Evolutionary conservation across 257 asterid species (phyloP), one percentile per base, ranked within the genome.

Genomic region (Primulina tabacum): DNA sequence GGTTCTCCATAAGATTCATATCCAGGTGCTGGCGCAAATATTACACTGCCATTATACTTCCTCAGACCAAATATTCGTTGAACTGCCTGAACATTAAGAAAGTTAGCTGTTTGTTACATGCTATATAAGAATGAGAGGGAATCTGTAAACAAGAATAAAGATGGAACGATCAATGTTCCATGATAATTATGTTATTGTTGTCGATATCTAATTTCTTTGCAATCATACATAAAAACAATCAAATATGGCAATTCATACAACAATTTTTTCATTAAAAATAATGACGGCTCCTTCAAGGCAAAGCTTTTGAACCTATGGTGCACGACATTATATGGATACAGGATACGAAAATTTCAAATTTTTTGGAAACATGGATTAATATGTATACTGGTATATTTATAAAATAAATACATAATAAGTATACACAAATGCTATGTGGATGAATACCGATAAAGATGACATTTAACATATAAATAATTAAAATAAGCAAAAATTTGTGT

Each of bases 21-120:
- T 8, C 88, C 92, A 62, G 96, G 75, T 70, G 96, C 99, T 33
- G 97, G 97, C 78, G 86, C 84, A 84, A 87, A 94, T 47, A 75
- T 33, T 70, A 94, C 80, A 68, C 84, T 69, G 43, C 99, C 99
- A 35, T 85, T 79, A 61, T 94, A 94, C 81, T 84, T 89, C 75
- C 99, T 88, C 20, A 91, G 93, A 72, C 69, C 43, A 77, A 88
- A 61, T 79, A 91, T 79, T 71, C 99, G 90, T 65, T 81, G 84
- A 67, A 94, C 78, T 73, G 79, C 99, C 99, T 94, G 89, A 65
- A 77, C 32, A 76, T 70, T 7, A 62, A 73, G 65, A 59, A 70
- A 47, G n/a, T 60, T 66, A 14, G 50, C 55, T 14, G 14, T 43
- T 43, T 14, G 55, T 43, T 43, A 2, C n/a, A 43, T 43, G 53